Conservation (phyloP, 2,329 filamentous ascomycete genomes). For the Pseudovirgaria hyperparasitica region DNA sequence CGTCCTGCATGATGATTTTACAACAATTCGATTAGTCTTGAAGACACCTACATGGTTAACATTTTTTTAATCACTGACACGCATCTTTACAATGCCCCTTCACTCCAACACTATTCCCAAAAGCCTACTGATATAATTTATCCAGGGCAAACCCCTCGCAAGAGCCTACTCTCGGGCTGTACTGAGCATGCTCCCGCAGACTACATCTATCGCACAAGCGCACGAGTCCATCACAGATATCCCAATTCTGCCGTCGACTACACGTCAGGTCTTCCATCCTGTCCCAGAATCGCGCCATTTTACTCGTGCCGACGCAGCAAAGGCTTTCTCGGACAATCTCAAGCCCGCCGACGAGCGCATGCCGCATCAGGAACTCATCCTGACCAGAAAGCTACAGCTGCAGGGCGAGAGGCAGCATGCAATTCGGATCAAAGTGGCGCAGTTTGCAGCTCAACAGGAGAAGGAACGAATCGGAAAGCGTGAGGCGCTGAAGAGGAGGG, state of each 20-base stretch:
- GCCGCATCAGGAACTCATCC: slow-evolving; percentile 46
- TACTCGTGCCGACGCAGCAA: slow-evolving; percentile 52
- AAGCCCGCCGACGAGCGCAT: slow-evolving; percentile 52
- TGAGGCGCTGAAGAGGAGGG: slow-evolving; percentile 28
- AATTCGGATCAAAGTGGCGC: not conserved
- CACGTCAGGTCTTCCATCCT: slow-evolving; percentile 48
- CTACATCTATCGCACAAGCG: slow-evolving; percentile 30
- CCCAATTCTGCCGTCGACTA: slow-evolving; percentile 41
- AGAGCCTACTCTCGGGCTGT: slow-evolving; percentile 65
- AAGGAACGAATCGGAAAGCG: slow-evolving; percentile 25
- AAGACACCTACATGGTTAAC: slow-evolving; percentile 94
- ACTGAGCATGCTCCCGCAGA: slow-evolving; percentile 63
- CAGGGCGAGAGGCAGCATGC: slow-evolving; percentile 15
- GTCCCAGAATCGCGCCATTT: slow-evolving; percentile 51
- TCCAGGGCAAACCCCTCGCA: slow-evolving; percentile 63
- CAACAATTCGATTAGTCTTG: slow-evolving; percentile 97
- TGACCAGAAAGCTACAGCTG: slow-evolving; percentile 21
- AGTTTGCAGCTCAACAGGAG: slow-evolving; percentile 7
- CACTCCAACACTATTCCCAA: slow-evolving; percentile 37
- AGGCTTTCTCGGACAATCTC: slow-evolving; percentile 45
- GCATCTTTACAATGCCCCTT: slow-evolving; percentile 61
- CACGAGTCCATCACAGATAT: slow-evolving; percentile 56
- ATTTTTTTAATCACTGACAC: no score
- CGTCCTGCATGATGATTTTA: slow-evolving; percentile 50
- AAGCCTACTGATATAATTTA: slow-evolving; percentile 5